Base-by-base conservation (phyloP, 495 filamentous ascomycete species). In the Astrocystis sublimbata region DNA sequence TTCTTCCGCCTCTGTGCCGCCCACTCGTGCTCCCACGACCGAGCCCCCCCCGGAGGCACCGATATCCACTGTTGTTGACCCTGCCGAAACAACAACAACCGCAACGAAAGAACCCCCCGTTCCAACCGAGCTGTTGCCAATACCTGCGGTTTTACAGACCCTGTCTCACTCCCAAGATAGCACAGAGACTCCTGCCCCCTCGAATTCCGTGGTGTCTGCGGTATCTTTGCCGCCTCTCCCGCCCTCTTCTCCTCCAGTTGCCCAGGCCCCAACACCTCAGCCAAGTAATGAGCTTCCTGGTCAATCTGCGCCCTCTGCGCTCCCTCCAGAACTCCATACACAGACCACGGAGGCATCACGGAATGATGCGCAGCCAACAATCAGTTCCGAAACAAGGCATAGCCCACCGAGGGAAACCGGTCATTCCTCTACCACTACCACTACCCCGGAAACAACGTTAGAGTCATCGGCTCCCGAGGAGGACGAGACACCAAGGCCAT, bases 1-100 rank as follows among this genome's bases (percentile, higher is more conserved):
- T 0, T 62, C 67, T 12, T 60, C 67, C 51, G 26, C 62, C 26
- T 58, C 62, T 28, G 67, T 64, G 41, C 66, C 64, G 19, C 43
- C 64, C 35, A 30, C 51, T 42, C 57, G 33, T 26, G 31, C 59
- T 52, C 26, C 52, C 53, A 55, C 63, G 17, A n/a, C n/a, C n/a
- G n/a, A n/a, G n/a, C n/a, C n/a, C n/a, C n/a, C n/a, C n/a, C n/a
- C n/a, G n/a, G n/a, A 56, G 33, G 19, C 35, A 46, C 54, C 68
- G 9, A 58, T 61, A 1, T 19, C 55, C 60, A n/a, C 53, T 35
- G 53, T 47, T 10, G 43, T 36, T 2, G 35, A 43, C 38, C 33
- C 61, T 19, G 42, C 36, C 17, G 61, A 58, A 42, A 49, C 43
- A 6, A 19, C 28, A 0, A 15, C 23, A 6, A 7, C 21, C 3